Evolutionary conservation across 345 rosid genomes (phyloP).

Genomic region (Cardamine occulta): DNA sequence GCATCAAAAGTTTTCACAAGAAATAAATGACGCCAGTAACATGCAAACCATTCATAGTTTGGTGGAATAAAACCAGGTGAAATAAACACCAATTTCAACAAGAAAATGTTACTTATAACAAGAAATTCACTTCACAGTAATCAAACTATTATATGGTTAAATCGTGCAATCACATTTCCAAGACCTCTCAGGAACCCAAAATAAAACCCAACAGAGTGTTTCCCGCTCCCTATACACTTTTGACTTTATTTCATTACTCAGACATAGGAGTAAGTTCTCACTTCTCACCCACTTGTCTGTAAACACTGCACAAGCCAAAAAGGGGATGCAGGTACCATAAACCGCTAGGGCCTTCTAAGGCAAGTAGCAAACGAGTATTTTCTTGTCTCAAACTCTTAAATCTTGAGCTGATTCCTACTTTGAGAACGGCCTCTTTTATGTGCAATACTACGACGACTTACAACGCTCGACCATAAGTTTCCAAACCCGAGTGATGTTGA

Average conservation of each 20-base stretch:
- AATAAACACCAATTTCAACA: slow-evolving; percentile 13
- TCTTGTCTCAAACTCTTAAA: slow-evolving; percentile 25
- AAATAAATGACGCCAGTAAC: no score
- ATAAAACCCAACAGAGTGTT: slow-evolving; percentile 30
- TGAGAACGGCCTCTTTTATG: slow-evolving; percentile 41
- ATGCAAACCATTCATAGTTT: background rate
- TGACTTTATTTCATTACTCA: slow-evolving; percentile 36
- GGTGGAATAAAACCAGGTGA: background rate
- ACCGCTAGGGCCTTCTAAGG: slow-evolving; percentile 31
- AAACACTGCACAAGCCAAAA: slow-evolving; percentile 40
- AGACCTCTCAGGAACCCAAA: slow-evolving; percentile 38
- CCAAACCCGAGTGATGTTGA: slow-evolving; percentile 42
- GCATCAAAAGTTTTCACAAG: no score
- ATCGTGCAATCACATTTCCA: slow-evolving; percentile 33
- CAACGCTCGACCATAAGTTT: slow-evolving; percentile 38
- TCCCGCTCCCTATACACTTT: slow-evolving; percentile 36
- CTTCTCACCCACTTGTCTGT: slow-evolving; percentile 40
- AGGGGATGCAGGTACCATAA: slow-evolving; percentile 42
- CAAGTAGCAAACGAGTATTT: slow-evolving; percentile 30
- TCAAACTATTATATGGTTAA: slow-evolving; percentile 39
- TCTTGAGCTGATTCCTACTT: slow-evolving; percentile 45
- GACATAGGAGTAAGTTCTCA: slow-evolving; percentile 31
- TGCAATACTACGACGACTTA: slow-evolving; percentile 46
- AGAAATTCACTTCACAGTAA: slow-evolving; percentile 32
- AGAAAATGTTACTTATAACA: slow-evolving; percentile 11